phyloP scores from a whole-genome alignment of 2,329 filamentous ascomycete genomes.

The Verticillium tricorpus region DNA sequence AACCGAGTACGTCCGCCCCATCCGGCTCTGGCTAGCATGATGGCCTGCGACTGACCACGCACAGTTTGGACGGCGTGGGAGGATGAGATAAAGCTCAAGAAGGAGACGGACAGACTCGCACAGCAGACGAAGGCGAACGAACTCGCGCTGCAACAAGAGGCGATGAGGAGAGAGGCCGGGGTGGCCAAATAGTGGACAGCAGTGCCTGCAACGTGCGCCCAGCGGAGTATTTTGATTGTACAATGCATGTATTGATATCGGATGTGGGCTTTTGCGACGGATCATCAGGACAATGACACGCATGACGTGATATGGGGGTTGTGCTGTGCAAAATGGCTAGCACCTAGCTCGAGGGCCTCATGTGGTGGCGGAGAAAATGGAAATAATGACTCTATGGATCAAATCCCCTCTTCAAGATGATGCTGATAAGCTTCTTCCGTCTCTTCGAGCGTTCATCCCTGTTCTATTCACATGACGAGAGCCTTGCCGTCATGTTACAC shows the following conservation, averaged over 20 bases:
- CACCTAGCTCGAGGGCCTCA: no score
- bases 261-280: neutral
- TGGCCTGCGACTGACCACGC: neutral
- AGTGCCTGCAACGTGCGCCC: neutral
- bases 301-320: neutral
- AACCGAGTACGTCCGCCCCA: constrained; percentile 64
- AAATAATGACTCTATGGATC: neutral
- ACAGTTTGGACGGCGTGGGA: constrained; percentile 49
- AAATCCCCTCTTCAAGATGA: no score
- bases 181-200: neutral
- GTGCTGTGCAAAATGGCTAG: neutral
- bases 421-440: no score
- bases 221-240: neutral
- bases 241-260: neutral
- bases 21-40: neutral
- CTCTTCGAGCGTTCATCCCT: no score
- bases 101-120: constrained; percentile 28
- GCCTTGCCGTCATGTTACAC: no score
- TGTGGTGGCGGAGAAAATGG: neutral
- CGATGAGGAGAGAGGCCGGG: constrained; percentile 45
- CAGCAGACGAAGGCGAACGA: constrained; percentile 33
- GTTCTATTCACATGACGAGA: no score
- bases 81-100: constrained; percentile 40
- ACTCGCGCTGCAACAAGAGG: constrained; percentile 38
- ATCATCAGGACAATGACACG: neutral